These are phyloP conservation scores for Blastocystis hominis DNA, from an alignment of 352 stramenopile genomes.

Conservation along the genomic window DNA sequence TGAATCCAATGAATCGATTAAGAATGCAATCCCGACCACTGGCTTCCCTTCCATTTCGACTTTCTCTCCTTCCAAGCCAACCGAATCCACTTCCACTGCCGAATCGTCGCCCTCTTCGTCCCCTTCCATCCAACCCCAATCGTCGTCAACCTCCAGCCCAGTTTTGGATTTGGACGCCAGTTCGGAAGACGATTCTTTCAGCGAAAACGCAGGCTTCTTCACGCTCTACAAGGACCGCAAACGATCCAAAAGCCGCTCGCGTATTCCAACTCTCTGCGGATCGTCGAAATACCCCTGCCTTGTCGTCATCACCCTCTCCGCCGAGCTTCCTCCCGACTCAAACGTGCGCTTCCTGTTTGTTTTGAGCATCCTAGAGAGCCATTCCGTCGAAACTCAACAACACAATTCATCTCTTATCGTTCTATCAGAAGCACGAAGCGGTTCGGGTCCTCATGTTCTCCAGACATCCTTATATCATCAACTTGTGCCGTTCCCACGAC, in stretches of 20 bases:
- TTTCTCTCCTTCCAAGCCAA: not conserved
- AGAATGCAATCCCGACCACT: not conserved
- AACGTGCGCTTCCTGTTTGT: not conserved
- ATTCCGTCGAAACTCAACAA: not conserved
- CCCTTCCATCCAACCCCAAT: not conserved
- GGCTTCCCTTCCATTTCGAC: not conserved
- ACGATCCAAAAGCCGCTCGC: no score
- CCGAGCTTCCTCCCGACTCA: not conserved
- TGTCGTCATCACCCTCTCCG: not conserved
- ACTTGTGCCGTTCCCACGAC: not conserved
- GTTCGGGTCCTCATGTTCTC: not conserved
- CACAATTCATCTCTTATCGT: not conserved
- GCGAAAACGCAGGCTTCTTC: no score
- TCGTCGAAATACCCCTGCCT: not conserved
- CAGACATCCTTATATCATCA: not conserved
- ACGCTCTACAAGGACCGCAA: no score
- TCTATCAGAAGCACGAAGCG: conserved; percentile 14
- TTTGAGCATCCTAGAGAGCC: not conserved
- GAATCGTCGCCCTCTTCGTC: not conserved
- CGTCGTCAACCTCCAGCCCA: no score
- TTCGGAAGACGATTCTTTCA: no score
- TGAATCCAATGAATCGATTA: no score
- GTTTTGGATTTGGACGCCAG: no score
- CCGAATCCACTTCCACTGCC: no score
- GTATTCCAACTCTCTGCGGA: not conserved